phyloP scores from a whole-genome alignment of 1,139 yeast genomes.

The Meyerozyma athensensis region DNA sequence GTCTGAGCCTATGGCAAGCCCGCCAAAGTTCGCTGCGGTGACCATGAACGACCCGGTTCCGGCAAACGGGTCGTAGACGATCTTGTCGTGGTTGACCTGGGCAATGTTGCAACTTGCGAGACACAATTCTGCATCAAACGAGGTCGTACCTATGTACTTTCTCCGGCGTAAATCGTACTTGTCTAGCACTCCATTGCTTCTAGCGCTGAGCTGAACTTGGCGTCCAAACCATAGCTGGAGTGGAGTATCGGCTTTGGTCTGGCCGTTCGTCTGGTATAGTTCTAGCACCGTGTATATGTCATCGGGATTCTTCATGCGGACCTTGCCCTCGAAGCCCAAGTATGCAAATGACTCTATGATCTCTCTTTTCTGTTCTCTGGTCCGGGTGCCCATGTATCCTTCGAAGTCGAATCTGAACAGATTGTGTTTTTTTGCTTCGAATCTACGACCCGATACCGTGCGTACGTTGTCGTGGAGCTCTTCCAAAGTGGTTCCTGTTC shows the following conservation, averaged over 20 bases:
- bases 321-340: conserved; percentile 70
- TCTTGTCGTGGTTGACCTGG: conserved; percentile 58
- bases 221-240: conserved; percentile 70
- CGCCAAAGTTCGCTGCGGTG: conserved; percentile 86
- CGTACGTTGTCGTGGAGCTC: conserved; percentile 55
- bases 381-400: conserved; percentile 66
- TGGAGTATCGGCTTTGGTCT: conserved; percentile 51
- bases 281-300: conserved; percentile 69
- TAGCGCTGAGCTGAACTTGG: conserved; percentile 58
- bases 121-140: conserved; percentile 88
- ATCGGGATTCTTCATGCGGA: conserved; percentile 76
- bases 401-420: conserved; percentile 81
- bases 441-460: conserved; percentile 21
- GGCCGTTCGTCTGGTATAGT: conserved; percentile 53
- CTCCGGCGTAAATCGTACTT: conserved; percentile 77
- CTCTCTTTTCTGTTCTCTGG: conserved; percentile 48
- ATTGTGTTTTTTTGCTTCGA: conserved; percentile 30
- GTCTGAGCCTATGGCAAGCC: conserved; percentile 80
- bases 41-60: conserved; percentile 96
- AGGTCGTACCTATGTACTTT: conserved; percentile 90
- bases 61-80: conserved; percentile 90
- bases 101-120: conserved; percentile 83
- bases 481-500: conserved; percentile 54
- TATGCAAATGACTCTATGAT: conserved; percentile 71
- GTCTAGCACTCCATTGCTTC: conserved; percentile 62